phyloP scores from a whole-genome alignment of 169 alveolate genomes.

The Cyclospora cayetanensis region DNA sequence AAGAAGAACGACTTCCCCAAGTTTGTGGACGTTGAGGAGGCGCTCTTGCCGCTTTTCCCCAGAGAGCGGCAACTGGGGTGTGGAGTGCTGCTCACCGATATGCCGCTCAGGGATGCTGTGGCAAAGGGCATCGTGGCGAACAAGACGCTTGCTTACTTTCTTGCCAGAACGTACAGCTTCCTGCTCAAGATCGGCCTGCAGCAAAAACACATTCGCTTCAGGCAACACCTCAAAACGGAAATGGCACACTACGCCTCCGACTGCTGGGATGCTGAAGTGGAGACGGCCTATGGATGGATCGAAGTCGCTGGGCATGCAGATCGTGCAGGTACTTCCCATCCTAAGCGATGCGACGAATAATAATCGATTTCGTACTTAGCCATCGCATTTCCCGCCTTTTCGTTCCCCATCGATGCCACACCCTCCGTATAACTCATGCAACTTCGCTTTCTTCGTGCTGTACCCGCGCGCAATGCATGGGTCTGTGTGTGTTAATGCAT shows the following conservation, averaged over 20 bases:
- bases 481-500: no score
- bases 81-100: conserved; percentile 70
- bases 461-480: no score
- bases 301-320: conserved; percentile 99
- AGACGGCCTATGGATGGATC: conserved; percentile 97
- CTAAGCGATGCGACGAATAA: background rate
- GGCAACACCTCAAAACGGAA: conserved; percentile 96
- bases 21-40: conserved; percentile 85
- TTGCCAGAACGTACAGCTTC: conserved; percentile 95
- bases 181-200: conserved; percentile 92
- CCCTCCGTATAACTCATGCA: no score
- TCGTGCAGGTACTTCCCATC: conserved; percentile 77
- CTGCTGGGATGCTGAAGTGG: conserved; percentile 99
- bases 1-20: conserved; percentile 90
- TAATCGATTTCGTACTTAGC: background rate
- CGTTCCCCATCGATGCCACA: conserved; percentile 1
- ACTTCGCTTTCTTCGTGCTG: no score
- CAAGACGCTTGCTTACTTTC: conserved; percentile 97
- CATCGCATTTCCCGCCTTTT: background rate
- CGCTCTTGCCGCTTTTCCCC: conserved; percentile 91
- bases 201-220: conserved; percentile 92
- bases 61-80: conserved; percentile 83
- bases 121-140: conserved; percentile 85
- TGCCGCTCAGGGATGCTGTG: conserved; percentile 94
- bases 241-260: conserved; percentile 99